Percentiles rank a stretch among this genome's conserved stretches.
Evolutionary conservation across 1,284 basidiomycete species (phyloP).

Genomic region (Ceratobasidium theobromae): DNA sequence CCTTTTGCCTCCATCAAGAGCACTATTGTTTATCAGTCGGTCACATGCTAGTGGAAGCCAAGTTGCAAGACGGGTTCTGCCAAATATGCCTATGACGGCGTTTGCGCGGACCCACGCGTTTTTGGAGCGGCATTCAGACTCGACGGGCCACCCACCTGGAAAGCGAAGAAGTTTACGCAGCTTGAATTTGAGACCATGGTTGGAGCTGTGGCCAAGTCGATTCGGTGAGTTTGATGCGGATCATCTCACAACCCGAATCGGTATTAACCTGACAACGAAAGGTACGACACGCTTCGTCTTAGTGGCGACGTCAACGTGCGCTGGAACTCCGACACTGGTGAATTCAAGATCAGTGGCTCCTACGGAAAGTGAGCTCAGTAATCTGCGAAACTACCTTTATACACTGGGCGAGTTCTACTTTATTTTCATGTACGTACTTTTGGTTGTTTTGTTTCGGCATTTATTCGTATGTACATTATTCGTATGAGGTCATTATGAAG

Average conservation of each 20-base stretch:
- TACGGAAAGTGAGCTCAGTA: background rate
- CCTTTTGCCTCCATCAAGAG: background rate
- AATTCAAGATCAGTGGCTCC: conserved; percentile 23
- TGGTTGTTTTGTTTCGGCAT: too few relatives aligned
- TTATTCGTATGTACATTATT: too few relatives aligned
- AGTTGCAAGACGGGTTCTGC: background rate
- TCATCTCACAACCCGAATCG: too few relatives aligned
- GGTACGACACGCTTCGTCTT: conserved; percentile 17
- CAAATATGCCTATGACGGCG: background rate
- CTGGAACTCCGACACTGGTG: conserved; percentile 25
- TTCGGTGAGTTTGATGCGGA: background rate
- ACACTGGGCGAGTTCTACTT: too few relatives aligned
- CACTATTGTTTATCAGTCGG: background rate
- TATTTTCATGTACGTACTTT: too few relatives aligned
- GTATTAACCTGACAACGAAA: background rate
- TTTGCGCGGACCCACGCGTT: conserved; percentile 5
- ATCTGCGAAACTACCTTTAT: too few relatives aligned
- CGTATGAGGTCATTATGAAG: too few relatives aligned
- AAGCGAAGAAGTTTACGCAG: background rate
- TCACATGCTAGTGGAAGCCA: background rate
- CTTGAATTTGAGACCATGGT: conserved; percentile 15
- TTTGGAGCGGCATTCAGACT: background rate
- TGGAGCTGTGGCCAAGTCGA: background rate
- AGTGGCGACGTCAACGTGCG: conserved; percentile 21
- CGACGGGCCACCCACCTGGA: background rate